Conservation (phyloP, 345 rosid genomes). For the Populus davidiana region DNA sequence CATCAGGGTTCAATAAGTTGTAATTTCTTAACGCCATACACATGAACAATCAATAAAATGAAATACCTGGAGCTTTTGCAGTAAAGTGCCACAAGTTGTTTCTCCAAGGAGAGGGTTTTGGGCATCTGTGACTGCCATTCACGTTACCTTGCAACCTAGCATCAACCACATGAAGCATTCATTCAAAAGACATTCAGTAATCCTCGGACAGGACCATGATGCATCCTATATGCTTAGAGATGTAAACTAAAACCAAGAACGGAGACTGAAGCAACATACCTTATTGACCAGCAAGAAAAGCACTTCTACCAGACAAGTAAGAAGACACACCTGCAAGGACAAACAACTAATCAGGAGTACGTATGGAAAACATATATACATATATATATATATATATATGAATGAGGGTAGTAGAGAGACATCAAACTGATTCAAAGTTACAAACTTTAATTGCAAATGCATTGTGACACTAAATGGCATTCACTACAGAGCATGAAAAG, state of each 20-base stretch:
- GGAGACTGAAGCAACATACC: constrained; percentile 6
- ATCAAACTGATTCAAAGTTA: too few relatives aligned
- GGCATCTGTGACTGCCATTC: constrained; percentile 65
- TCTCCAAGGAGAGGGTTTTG: constrained; percentile 81
- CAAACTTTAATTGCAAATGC: not conserved
- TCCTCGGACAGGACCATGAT: not conserved
- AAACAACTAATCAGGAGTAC: constrained; percentile 2
- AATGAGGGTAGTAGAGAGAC: too few relatives aligned
- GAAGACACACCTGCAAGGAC: constrained; percentile 18
- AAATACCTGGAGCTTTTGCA: constrained; percentile 80
- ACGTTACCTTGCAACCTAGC: constrained; percentile 28
- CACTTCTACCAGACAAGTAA: constrained; percentile 15
- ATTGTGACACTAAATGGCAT: not conserved
- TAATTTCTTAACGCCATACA: constrained; percentile 1
- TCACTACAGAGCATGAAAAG: not conserved
- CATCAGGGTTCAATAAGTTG: constrained; percentile 4
- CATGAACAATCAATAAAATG: not conserved
- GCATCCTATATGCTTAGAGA: not conserved
- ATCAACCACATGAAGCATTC: constrained; percentile 21
- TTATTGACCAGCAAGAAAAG: constrained; percentile 12
- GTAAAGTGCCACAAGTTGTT: constrained; percentile 74
- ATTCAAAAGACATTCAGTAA: not conserved
- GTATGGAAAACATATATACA: not conserved
- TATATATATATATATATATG: too few relatives aligned
- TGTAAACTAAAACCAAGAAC: not conserved